These are phyloP conservation scores for Pseudophaeomoniella oleicola DNA, from an alignment of 2,329 filamentous ascomycete species.

Conservation along the genomic window DNA sequence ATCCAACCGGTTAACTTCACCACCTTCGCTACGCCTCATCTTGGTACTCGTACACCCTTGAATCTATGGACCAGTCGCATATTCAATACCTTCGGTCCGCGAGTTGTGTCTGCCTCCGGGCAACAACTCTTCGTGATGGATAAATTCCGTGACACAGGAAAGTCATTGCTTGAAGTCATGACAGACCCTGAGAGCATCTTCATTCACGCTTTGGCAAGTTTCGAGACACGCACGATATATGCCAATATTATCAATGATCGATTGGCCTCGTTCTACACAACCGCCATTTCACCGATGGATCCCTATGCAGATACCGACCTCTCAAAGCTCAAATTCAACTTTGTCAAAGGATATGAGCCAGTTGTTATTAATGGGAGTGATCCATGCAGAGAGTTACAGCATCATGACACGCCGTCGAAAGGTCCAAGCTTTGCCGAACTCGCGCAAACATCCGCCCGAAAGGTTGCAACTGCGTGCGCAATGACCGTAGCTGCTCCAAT, in stretches of 20 bases:
- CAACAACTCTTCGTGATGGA: slow-evolving; percentile 80
- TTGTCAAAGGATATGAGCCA: slow-evolving; percentile 56
- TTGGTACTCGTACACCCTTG: slow-evolving; percentile 58
- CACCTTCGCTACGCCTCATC: slow-evolving; percentile 75
- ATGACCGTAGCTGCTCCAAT: slow-evolving; percentile 58
- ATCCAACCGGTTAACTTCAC: slow-evolving; percentile 86
- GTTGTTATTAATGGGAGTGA: slow-evolving; percentile 59
- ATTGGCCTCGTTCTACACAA: slow-evolving; percentile 71
- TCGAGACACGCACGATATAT: slow-evolving; percentile 66
- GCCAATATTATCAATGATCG: slow-evolving; percentile 78
- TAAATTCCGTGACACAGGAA: slow-evolving; percentile 66
- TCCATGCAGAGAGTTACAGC: slow-evolving; percentile 39
- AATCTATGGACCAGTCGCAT: slow-evolving; percentile 50
- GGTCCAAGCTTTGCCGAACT: slow-evolving; percentile 19
- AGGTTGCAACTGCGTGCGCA: slow-evolving; percentile 49
- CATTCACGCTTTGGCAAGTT: slow-evolving; percentile 60
- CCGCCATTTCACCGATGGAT: slow-evolving; percentile 60
- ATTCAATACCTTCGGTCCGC: slow-evolving; percentile 73
- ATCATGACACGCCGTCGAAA: slow-evolving; percentile 19
- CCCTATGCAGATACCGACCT: slow-evolving; percentile 52
- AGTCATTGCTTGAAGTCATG: slow-evolving; percentile 64
- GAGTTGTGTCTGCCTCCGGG: slow-evolving; percentile 69
- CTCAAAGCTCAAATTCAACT: slow-evolving; percentile 56
- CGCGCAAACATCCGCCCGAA: slow-evolving; percentile 28
- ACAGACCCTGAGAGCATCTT: slow-evolving; percentile 78